Evolutionary conservation across 306 rosid genomes (phyloP).

Genomic region (Gillenia trifoliata): DNA sequence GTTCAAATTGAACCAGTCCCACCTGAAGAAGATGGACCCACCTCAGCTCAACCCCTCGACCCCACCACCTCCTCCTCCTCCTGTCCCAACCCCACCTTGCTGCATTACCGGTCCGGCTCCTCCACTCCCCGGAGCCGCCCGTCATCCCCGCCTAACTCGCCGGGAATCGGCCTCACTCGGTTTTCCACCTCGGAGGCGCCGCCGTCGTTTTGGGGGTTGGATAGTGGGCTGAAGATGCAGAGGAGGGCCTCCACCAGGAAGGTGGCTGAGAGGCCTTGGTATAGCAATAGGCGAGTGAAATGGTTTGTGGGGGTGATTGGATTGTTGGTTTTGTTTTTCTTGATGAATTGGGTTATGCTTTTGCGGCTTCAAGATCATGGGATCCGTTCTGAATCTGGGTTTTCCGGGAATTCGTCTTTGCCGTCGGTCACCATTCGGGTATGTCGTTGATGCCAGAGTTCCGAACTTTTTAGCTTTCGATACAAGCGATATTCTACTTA

Average conservation of each 20-base stretch:
- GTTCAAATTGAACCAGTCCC: background rate
- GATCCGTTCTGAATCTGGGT: constrained; percentile 18
- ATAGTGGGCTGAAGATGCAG: constrained; percentile 13
- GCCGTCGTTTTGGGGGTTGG: constrained; percentile 23
- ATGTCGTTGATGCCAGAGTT: background rate
- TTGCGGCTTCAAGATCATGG: constrained; percentile 43
- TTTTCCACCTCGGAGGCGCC: constrained; percentile 41
- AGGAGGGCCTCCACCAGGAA: constrained; percentile 28
- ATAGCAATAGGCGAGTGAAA: constrained; percentile 50
- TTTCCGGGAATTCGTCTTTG: constrained; percentile 28
- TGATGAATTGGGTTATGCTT: constrained; percentile 74
- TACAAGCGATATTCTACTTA: background rate
- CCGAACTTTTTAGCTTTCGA: background rate
- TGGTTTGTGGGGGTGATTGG: constrained; percentile 44
- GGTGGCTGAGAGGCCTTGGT: constrained; percentile 40
- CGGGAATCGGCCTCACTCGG: constrained; percentile 48
- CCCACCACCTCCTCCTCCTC: constrained; percentile 21
- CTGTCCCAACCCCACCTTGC: constrained; percentile 16
- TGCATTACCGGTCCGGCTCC: constrained; percentile 37
- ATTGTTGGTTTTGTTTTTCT: constrained; percentile 45
- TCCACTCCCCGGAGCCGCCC: constrained; percentile 45
- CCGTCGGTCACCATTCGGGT: constrained; percentile 37
- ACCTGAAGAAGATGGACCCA: constrained; percentile 4
- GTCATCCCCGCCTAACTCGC: constrained; percentile 52
- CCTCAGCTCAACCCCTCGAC: constrained; percentile 23